Base-by-base conservation (phyloP, 257 asterid species). In the Capsicum baccatum region DNA sequence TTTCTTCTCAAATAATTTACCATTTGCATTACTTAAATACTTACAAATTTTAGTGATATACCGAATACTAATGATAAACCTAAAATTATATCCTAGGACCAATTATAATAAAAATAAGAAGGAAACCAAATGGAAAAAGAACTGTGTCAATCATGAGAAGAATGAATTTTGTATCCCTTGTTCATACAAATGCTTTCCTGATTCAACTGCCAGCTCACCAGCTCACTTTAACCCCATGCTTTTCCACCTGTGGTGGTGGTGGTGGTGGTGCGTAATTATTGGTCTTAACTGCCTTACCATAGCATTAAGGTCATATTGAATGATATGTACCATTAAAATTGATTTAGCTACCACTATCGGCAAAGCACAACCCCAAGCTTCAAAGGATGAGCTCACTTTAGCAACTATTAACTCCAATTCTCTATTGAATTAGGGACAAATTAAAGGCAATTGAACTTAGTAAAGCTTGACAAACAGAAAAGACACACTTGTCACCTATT, bases 31-130 rank as follows among this genome's bases (percentile, higher is more conserved):
- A 70, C 79, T 70, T 8, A 70, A 70, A 19, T 17, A 70, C 33
- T 16, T 42, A 42, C 42, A 50, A 70, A 42, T 42, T 13, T 15
- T 14, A 70, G 35, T 67, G 42, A 69, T 69, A 69, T 42, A 42
- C 33, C 42, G 79, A 42, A 69, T 8, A 44, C 50, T 37, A 13
- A 17, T n/a, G 56, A 42, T 70, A 21, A 52, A 52, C 44, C 62
- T 13, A 52, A 74, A 76, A 50, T 26, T 76, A 76, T 52, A 76
- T 76, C 62, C 63, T 52, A 76, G 19, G 63, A 76, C 5, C 64
- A 26, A 17, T 33, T 3, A 14, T 52, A 52, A 1, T 13, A 13
- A 21, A 50, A 12, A 76, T 19, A 26, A 74, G 48, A 42, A 37
- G 19, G 42, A 70, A 16, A 26, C 13, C 56, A 70, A 44, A 70